Base-by-base conservation (phyloP, 106 monocot species). In the Dioscorea alata region DNA sequence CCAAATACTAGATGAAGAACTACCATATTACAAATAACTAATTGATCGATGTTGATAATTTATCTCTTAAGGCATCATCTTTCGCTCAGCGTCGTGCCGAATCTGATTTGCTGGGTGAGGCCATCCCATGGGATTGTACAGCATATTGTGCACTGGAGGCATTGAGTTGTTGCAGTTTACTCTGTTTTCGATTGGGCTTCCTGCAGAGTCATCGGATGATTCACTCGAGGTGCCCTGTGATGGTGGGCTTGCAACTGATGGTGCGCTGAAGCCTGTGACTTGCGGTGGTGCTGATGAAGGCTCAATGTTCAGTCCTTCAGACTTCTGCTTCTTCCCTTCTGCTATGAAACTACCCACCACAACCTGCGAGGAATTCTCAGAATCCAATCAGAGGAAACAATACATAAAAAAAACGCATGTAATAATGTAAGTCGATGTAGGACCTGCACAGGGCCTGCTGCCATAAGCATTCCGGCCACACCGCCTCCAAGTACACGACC, bases 291-390 rank as follows among this genome's bases (percentile, higher is more conserved):
- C 79, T 3, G 72, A 64, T 23, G 31, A 15, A 48, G 78, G 74
- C 10, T 90, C 82, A 0, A 19, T 66, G 17, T 68, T 83, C 6
- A 24, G 13, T 32, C 64, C 56, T n/a, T 82, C 84, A 2, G 78
- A 57, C 79, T 87, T 83, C 12, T 78, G 72, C 60, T 81, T 90
- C 64, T 90, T 94, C 8, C 75, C 83, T 65, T 88, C 85, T 0
- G 90, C 81, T 42, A 87, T 88, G 75, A 94, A 94, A 75, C 94
- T 94, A 8, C 76, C 90, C 17, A 94, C 72, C 23, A 94, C 88
- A 22, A 90, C 87, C 94, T 94, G 80, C 24, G 22, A 24, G 13
- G 4, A 48, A 42, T 22, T 33, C 59, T 19, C 54, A 6, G 42
- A 42, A 42, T 42, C 34, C 21, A 8, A 19, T 33, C 59, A 71